These are phyloP conservation scores for Gossypium thurberi DNA, from an alignment of 345 rosid genomes.

Conservation along the genomic window DNA sequence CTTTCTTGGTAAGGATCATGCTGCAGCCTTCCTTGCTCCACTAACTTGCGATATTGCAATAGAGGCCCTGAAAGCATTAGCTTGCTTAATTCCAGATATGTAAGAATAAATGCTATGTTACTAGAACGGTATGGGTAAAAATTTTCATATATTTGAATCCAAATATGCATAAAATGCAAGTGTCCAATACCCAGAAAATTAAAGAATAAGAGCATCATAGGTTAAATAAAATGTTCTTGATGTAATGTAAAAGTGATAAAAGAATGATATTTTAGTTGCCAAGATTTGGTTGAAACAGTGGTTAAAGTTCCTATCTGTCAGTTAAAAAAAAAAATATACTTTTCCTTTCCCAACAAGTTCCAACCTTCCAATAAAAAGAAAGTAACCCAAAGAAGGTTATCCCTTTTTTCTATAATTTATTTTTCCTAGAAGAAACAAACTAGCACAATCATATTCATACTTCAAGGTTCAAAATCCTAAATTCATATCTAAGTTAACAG, in stretches of 20 bases:
- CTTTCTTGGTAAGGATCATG: slow-evolving; percentile 73
- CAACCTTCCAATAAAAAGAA: not conserved
- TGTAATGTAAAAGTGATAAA: not conserved
- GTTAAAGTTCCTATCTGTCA: not conserved
- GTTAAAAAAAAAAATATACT: not conserved
- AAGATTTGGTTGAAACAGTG: too few species aligned
- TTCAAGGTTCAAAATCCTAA: slow-evolving; percentile 5
- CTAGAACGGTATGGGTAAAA: not conserved
- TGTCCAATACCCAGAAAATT: not conserved
- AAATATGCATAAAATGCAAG: not conserved
- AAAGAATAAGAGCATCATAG: not conserved
- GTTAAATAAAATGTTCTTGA: not conserved
- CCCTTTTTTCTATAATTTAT: not conserved
- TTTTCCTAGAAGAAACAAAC: slow-evolving; percentile 1
- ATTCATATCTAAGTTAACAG: not conserved
- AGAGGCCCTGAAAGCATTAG: slow-evolving; percentile 36
- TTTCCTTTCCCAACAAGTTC: not conserved
- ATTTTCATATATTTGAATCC: not conserved
- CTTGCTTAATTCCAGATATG: not conserved
- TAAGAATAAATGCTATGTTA: not conserved
- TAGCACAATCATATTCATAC: not conserved
- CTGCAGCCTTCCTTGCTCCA: slow-evolving; percentile 65
- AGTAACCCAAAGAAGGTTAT: not conserved
- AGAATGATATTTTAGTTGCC: too few species aligned
- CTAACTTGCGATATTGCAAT: slow-evolving; percentile 46